Evolutionary conservation across 192 early-diverging fungal species (phyloP).

Genomic region (Thoreauomyces humboldtii): DNA sequence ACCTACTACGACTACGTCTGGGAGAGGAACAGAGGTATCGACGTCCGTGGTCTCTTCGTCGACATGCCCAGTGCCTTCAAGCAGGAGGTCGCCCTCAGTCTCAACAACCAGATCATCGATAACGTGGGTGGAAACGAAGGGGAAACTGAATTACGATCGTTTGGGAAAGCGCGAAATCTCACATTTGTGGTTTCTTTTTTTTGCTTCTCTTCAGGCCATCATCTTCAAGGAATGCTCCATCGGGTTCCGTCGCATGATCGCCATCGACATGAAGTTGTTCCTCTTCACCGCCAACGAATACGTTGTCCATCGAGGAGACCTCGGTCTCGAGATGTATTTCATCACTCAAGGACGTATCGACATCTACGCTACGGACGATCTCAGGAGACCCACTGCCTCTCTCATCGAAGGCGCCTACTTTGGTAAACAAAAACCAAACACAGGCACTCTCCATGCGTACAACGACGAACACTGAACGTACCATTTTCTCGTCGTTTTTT

Average conservation of each 20-base stretch:
- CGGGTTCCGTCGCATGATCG: slow-evolving; percentile 46
- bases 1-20: slow-evolving; percentile 58
- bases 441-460: no score
- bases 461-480: no score
- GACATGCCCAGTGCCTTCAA: slow-evolving; percentile 53
- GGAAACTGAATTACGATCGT: no score
- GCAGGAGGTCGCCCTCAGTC: slow-evolving; percentile 52
- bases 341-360: slow-evolving; percentile 55
- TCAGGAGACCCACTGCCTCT: slow-evolving; percentile 38
- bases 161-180: no score
- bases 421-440: slow-evolving; percentile 42
- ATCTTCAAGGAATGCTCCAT: slow-evolving; percentile 47
- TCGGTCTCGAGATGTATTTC: slow-evolving; percentile 54
- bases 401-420: slow-evolving; percentile 52
- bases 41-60: slow-evolving; percentile 46
- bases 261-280: slow-evolving; percentile 52
- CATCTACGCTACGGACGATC: slow-evolving; percentile 38
- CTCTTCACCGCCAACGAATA: slow-evolving; percentile 55
- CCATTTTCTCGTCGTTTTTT: not conserved
- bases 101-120: slow-evolving; percentile 52
- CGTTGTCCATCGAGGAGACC: slow-evolving; percentile 46
- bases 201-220: slow-evolving; percentile 27
- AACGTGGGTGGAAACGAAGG: no score
- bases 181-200: not conserved
- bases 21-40: slow-evolving; percentile 55